Base-by-base conservation (phyloP, 2,329 filamentous ascomycete species). In the Epichloe scottii region DNA sequence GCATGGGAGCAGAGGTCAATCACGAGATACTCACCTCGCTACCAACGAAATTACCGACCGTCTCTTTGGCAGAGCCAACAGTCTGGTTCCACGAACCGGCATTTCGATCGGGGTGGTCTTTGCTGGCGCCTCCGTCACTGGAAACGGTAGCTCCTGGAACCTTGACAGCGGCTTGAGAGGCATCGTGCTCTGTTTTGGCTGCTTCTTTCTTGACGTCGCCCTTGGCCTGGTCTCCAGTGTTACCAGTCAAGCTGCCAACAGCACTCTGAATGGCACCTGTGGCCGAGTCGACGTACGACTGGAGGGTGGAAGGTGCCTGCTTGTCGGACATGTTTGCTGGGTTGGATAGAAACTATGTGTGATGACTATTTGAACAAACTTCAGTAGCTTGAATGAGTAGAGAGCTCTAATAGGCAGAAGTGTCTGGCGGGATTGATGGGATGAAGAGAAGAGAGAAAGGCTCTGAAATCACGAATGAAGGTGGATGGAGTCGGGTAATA, bases 81-180 rank as follows among this genome's bases (percentile, higher is more conserved):
- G 89, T 95, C 71, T 96, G 90, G 72, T 95, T 88, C 82, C 85
- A 94, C 17, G 77, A 76, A 42, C 91, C 90, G 17, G 79, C 65
- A 21, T 76, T 71, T 57, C 89, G 87, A 65, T 91, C 74, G 11
- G 82, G 73, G 67, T 87, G 75, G 67, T 95, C 88, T 58, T 79
- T 76, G 55, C 83, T 77, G 46, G 86, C 72, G 37, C 82, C 84
- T 46, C 88, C 88, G 0, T 81, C 78, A 48, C 82, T 73, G 11
- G 84, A 84, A 52, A 87, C 76, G 23, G 83, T 80, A 64, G 83
- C 73, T 54, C 85, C 82, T 4, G 86, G 89, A n/a, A 85, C 65
- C 66, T 89, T 91, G 57, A 76, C 76, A 15, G 85, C 78, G 5
- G 85, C 77, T 65, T 95, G 84, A 5, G 87, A 93, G 57, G 83